These are phyloP conservation scores for Lippia alba DNA, from an alignment of 305 asterid genomes.

Conservation along the genomic window DNA sequence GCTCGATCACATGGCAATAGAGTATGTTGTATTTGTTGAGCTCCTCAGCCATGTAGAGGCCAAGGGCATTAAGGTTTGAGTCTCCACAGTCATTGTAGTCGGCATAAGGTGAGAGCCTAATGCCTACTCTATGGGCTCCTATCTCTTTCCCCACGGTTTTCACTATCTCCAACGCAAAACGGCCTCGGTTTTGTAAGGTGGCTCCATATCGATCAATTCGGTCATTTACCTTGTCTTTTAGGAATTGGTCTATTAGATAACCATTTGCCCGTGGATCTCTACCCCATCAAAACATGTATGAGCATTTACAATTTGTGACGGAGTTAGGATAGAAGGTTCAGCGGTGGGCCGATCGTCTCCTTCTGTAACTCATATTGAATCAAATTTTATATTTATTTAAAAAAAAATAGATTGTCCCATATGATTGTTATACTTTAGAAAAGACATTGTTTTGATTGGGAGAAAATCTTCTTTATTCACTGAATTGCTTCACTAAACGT, in stretches of 20 bases:
- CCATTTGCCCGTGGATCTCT: constrained; percentile 40
- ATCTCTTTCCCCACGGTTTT: constrained; percentile 36
- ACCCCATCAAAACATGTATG: constrained; percentile 50
- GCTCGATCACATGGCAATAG: constrained; percentile 37
- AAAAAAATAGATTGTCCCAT: too few species aligned
- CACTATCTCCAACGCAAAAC: constrained; percentile 37
- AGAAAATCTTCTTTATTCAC: too few species aligned
- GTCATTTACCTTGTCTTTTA: constrained; percentile 40
- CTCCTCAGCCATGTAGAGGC: constrained; percentile 39
- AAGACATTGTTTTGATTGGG: too few species aligned
- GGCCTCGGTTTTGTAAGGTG: constrained; percentile 40
- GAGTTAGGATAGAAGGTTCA: too few species aligned
- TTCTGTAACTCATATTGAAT: too few species aligned
- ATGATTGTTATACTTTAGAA: too few species aligned
- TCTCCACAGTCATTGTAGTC: constrained; percentile 23
- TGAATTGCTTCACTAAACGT: too few species aligned
- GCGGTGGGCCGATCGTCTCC: too few species aligned
- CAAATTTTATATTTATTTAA: too few species aligned
- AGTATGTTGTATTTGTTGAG: too few species aligned
- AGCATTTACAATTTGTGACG: too few species aligned
- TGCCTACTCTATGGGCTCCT: constrained; percentile 36
- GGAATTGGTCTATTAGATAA: constrained; percentile 37
- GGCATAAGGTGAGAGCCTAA: too few species aligned
- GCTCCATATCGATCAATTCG: constrained; percentile 41
- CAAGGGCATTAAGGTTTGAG: constrained; percentile 41